Conservation (phyloP, 495 filamentous ascomycete species). For the Neurospora sp. region DNA sequence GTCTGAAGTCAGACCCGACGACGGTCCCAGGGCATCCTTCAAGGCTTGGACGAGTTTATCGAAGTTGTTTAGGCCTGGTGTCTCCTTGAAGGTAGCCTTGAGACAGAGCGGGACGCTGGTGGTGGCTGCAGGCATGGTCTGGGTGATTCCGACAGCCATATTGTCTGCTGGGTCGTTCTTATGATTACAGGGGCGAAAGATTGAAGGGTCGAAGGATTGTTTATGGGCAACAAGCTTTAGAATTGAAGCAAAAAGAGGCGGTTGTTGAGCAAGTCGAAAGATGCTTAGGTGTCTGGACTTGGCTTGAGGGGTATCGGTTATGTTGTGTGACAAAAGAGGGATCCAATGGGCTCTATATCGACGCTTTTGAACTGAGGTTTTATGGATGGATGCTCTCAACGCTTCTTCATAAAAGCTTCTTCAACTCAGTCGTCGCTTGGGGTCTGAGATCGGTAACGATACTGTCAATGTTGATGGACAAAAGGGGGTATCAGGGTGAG, state of each 20-base stretch:
- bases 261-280: neutral
- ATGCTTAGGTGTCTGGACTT: neutral
- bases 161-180: neutral
- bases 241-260: neutral
- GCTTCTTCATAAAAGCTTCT: neutral
- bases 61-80: constrained; percentile 39
- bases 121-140: constrained; percentile 1
- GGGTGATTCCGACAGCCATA: constrained; percentile 19
- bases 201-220: neutral
- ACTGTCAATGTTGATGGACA: neutral
- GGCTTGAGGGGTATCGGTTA: neutral
- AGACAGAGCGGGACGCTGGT: neutral
- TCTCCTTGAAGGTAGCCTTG: neutral
- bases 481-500: neutral
- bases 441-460: neutral
- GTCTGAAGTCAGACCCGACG: constrained; percentile 66
- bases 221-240: neutral
- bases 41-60: constrained; percentile 65
- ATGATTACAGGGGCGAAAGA: neutral
- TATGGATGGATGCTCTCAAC: neutral
- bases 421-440: neutral
- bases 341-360: neutral
- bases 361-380: neutral
- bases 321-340: neutral
- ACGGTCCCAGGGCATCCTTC: constrained; percentile 60